phyloP scores from a whole-genome alignment of 371 early-diverging fungal genomes.

The Dichotomocladium elegans region DNA sequence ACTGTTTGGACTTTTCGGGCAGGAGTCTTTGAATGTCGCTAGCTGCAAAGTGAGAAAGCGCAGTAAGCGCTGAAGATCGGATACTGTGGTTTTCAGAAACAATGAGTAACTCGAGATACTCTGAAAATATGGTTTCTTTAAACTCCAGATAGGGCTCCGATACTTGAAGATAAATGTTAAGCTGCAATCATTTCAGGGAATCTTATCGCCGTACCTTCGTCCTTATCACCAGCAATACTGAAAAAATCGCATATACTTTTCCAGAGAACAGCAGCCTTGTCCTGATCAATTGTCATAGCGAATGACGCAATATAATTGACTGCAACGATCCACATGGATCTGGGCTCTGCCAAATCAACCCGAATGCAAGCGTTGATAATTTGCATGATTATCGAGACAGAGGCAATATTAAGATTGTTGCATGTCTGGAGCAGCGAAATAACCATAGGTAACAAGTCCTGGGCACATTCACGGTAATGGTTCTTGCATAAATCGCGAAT shows the following conservation, averaged over 20 bases:
- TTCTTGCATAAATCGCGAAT: conserved; percentile 48
- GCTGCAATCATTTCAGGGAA: neutral
- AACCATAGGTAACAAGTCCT: conserved; percentile 52
- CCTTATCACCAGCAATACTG: conserved; percentile 43
- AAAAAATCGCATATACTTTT: conserved; percentile 43
- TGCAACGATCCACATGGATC: conserved; percentile 53
- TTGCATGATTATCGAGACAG: conserved; percentile 41
- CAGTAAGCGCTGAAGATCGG: conserved; percentile 28
- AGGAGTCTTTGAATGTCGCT: conserved; percentile 39
- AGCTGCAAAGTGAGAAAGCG: conserved; percentile 43
- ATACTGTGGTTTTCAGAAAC: conserved; percentile 23
- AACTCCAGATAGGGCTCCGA: conserved; percentile 50
- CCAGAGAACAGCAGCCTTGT: conserved; percentile 11
- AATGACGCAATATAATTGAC: conserved; percentile 47
- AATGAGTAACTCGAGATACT: conserved; percentile 38
- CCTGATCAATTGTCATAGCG: conserved; percentile 21
- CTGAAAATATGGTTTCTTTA: conserved; percentile 32
- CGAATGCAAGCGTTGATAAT: conserved; percentile 44
- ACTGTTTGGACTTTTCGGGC: conserved; percentile 43
- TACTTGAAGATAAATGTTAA: conserved; percentile 18
- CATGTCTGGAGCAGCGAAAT: conserved; percentile 48
- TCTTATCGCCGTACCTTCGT: conserved; percentile 38
- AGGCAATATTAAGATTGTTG: conserved; percentile 39
- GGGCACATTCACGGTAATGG: conserved; percentile 43
- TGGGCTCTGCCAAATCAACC: conserved; percentile 47